Percentiles rank a stretch among this genome's conserved stretches.
These are phyloP conservation scores for Opeltia flavorubescens DNA, from an alignment of 495 filamentous ascomycete species.

Conservation along the genomic window DNA sequence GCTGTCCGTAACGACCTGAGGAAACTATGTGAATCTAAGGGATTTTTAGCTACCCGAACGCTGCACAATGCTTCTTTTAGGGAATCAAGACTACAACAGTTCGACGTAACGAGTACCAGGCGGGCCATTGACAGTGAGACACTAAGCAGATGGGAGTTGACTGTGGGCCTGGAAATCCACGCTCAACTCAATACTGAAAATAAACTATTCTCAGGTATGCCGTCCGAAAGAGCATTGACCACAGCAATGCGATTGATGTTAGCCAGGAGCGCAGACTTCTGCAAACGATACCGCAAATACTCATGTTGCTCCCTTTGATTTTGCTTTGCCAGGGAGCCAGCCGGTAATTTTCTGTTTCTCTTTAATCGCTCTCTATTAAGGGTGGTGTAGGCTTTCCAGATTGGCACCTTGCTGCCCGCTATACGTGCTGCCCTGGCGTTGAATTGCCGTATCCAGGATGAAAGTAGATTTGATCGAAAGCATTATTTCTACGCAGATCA, in stretches of 20 bases:
- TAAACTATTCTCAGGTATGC: slow-evolving; percentile 67
- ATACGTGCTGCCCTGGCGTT: slow-evolving; percentile 78
- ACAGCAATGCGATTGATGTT: not conserved
- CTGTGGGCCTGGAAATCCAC: slow-evolving; percentile 93
- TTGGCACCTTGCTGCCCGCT: slow-evolving; percentile 71
- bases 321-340: slow-evolving; percentile 78
- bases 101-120: too few relatives aligned
- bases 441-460: slow-evolving; percentile 57
- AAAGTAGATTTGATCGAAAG: slow-evolving; percentile 83
- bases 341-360: slow-evolving; percentile 32
- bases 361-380: not conserved
- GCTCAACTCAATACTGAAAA: slow-evolving; percentile 77
- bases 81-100: too few relatives aligned
- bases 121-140: slow-evolving; percentile 26
- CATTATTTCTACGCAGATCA: slow-evolving; percentile 99
- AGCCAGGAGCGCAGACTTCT: slow-evolving; percentile 48
- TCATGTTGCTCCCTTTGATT: slow-evolving; percentile 77
- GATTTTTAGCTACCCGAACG: slow-evolving; percentile 14
- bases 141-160: slow-evolving; percentile 61
- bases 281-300: slow-evolving; percentile 61
- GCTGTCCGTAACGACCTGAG: too few relatives aligned
- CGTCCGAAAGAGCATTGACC: not conserved
- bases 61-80: slow-evolving; percentile 26
- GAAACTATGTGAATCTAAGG: not conserved
- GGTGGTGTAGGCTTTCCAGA: slow-evolving; percentile 49